Evolutionary conservation across 129 eudicot genomes (phyloP).

Genomic region (Mikania micrantha): DNA sequence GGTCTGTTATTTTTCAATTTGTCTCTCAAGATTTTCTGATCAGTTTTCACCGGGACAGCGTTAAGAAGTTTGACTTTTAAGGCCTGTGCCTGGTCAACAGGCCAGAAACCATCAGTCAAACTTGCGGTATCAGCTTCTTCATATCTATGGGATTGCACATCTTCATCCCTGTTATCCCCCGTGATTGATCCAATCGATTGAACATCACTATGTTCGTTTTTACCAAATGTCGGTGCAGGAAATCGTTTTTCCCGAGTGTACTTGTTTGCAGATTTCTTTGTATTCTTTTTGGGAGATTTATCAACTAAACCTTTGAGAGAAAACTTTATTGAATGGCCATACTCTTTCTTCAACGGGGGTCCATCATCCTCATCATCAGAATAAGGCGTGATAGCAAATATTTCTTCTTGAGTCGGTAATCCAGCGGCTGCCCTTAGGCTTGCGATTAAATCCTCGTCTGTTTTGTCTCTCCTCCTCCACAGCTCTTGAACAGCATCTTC

Average conservation of each 20-base stretch:
- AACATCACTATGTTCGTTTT: slow-evolving; percentile 34
- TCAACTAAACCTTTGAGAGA: slow-evolving; percentile 71
- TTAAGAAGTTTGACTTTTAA: slow-evolving; percentile 44
- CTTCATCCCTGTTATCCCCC: slow-evolving; percentile 45
- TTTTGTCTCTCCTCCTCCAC: slow-evolving; percentile 90
- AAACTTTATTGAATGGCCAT: slow-evolving; percentile 65
- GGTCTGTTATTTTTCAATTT: slow-evolving; percentile 41
- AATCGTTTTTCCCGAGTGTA: slow-evolving; percentile 50
- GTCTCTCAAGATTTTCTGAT: slow-evolving; percentile 29
- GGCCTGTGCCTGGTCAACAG: slow-evolving; percentile 39
- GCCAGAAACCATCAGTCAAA: slow-evolving; percentile 38
- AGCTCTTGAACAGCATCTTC: slow-evolving; percentile 99
- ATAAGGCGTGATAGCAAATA: slow-evolving; percentile 75
- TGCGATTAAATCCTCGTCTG: slow-evolving; percentile 61
- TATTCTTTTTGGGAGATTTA: slow-evolving; percentile 58
- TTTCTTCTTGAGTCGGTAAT: slow-evolving; percentile 86
- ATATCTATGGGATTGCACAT: slow-evolving; percentile 28
- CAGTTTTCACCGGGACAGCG: slow-evolving; percentile 40
- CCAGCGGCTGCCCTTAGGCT: slow-evolving; percentile 96
- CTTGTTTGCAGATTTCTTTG: slow-evolving; percentile 62
- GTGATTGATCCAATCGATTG: slow-evolving; percentile 38
- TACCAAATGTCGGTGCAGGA: slow-evolving; percentile 22
- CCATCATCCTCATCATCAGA: slow-evolving; percentile 85
- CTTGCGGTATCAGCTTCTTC: slow-evolving; percentile 44
- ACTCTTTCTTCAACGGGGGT: slow-evolving; percentile 55